phyloP scores from a whole-genome alignment of 2,329 filamentous ascomycete species.

The Shiraia sp. region DNA sequence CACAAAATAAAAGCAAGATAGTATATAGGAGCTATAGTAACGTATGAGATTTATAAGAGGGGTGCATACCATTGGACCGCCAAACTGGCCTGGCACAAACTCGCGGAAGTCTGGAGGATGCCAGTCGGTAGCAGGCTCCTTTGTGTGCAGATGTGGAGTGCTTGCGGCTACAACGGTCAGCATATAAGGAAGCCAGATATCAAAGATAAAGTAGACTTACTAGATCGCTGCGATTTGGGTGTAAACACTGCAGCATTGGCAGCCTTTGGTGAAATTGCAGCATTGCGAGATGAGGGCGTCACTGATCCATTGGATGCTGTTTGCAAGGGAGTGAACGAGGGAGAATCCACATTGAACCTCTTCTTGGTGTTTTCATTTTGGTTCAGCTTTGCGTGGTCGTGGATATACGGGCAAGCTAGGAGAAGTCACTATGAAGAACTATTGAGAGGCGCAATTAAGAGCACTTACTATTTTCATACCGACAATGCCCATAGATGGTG shows the following conservation, averaged over 20 bases:
- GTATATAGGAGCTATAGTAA: too few species aligned
- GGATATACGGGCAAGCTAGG: slow-evolving; percentile 76
- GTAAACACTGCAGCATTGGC: slow-evolving; percentile 88
- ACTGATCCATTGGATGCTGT: slow-evolving; percentile 51
- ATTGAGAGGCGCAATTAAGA: slow-evolving; percentile 6
- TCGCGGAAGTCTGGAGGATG: slow-evolving; percentile 54
- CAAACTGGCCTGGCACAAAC: slow-evolving; percentile 60
- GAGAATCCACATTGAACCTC: slow-evolving; percentile 91
- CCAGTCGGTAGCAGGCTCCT: slow-evolving; percentile 54
- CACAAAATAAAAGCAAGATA: too few species aligned
- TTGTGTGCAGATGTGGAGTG: slow-evolving; percentile 50
- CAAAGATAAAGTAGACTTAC: too few species aligned
- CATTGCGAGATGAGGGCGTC: slow-evolving; percentile 63
- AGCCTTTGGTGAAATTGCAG: slow-evolving; percentile 83
- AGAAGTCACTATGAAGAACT: slow-evolving; percentile 18
- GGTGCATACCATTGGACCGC: slow-evolving; percentile 53
- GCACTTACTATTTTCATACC: slow-evolving; percentile 76
- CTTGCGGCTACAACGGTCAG: slow-evolving; percentile 41
- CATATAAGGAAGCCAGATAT: too few species aligned
- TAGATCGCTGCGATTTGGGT: slow-evolving; percentile 60
- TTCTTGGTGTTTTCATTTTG: slow-evolving; percentile 66
- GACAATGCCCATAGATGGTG: slow-evolving; percentile 89
- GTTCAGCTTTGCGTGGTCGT: slow-evolving; percentile 71
- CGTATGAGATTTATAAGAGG: slow-evolving; percentile 2
- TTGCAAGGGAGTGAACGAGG: slow-evolving; percentile 81